A percentile compares a stretch with the other conserved stretches of the same genome.
Conservation (phyloP, 345 rosid genomes). For the Gossypium stocksii region DNA sequence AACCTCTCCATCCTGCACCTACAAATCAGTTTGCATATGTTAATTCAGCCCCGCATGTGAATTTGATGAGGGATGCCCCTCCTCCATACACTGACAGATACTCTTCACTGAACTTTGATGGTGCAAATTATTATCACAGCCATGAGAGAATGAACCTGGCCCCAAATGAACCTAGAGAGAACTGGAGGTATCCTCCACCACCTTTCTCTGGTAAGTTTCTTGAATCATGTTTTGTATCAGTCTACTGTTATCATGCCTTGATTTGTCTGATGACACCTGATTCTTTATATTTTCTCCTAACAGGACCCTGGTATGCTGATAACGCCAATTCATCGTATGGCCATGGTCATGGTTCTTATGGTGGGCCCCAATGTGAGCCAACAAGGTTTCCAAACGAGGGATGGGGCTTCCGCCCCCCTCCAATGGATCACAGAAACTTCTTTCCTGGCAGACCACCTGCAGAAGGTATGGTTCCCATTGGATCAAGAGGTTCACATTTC, state of each 20-base stretch:
- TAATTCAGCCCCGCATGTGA: constrained; percentile 48
- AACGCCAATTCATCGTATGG: constrained; percentile 41
- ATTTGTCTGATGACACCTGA: constrained; percentile 6
- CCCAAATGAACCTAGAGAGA: constrained; percentile 53
- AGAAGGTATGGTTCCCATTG: constrained; percentile 53
- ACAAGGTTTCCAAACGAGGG: constrained; percentile 50
- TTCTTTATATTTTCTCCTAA: neutral
- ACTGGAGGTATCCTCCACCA: constrained; percentile 61
- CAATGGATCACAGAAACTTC: constrained; percentile 53
- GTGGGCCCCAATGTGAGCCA: constrained; percentile 53
- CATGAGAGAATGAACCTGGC: constrained; percentile 68
- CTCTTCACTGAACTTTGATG: constrained; percentile 38
- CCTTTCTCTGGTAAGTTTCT: constrained; percentile 51
- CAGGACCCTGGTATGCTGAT: constrained; percentile 60
- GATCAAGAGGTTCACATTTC: constrained; percentile 37
- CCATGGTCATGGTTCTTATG: constrained; percentile 46
- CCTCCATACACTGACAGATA: constrained; percentile 51
- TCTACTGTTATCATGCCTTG: neutral
- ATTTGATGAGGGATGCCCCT: constrained; percentile 59
- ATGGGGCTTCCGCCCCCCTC: constrained; percentile 61
- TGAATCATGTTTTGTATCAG: neutral
- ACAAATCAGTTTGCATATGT: constrained; percentile 69
- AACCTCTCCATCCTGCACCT: constrained; percentile 56
- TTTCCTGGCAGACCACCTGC: constrained; percentile 50
- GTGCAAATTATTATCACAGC: constrained; percentile 49